A percentile compares a stretch with the other conserved stretches of the same genome.
phyloP scores from a whole-genome alignment of 176 grass and related monocot species.

The Lolium perenne region DNA sequence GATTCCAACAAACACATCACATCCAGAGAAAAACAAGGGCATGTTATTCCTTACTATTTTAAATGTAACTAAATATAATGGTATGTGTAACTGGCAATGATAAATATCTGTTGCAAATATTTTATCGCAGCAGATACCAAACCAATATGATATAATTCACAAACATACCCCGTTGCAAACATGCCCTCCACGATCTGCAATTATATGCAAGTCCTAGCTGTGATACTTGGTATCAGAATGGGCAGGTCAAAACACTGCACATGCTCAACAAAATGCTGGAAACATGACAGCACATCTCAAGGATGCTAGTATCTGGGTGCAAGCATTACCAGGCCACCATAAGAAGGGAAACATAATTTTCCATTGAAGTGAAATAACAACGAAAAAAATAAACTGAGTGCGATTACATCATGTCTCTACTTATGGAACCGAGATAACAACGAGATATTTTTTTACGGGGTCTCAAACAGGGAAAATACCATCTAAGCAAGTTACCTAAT shows the following conservation, averaged over 20 bases:
- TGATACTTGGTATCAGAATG: neutral
- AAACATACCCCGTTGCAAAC: slow-evolving; percentile 23
- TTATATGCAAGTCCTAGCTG: slow-evolving; percentile 41
- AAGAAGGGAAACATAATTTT: slow-evolving; percentile 56
- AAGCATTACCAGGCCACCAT: neutral
- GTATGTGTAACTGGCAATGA: neutral
- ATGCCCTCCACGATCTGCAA: slow-evolving; percentile 42
- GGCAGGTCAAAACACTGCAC: slow-evolving; percentile 24
- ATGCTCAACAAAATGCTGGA: neutral
- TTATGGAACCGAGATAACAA: slow-evolving; percentile 65
- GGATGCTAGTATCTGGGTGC: neutral
- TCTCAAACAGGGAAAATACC: slow-evolving; percentile 67
- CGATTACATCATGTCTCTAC: slow-evolving; percentile 78
- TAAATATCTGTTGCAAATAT: neutral
- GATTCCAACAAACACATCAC: neutral
- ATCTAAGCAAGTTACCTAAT: slow-evolving; percentile 75
- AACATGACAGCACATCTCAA: neutral
- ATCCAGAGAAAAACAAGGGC: neutral
- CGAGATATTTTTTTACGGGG: slow-evolving; percentile 49
- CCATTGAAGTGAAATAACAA: slow-evolving; percentile 56
- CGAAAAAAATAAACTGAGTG: slow-evolving; percentile 56
- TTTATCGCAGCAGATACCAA: neutral
- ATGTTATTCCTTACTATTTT: neutral
- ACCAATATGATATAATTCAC: slow-evolving; percentile 19
- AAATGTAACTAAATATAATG: neutral